Conservation (phyloP, 306 rosid genomes). For the Glycine latifolia region DNA sequence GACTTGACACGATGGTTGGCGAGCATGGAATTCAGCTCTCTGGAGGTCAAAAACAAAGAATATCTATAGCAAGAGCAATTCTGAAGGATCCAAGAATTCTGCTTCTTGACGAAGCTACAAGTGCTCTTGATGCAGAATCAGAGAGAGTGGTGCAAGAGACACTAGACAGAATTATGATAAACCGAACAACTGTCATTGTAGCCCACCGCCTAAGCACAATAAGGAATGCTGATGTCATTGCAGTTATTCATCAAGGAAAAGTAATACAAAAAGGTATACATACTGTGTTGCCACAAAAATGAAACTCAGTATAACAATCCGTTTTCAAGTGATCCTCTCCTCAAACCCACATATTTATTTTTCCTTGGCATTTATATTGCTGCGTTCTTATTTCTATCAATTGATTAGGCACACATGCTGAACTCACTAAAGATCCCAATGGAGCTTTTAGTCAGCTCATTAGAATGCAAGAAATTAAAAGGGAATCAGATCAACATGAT, state of each 20-base stretch:
- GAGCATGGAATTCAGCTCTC: conserved; percentile 86
- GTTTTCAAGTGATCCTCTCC: background rate
- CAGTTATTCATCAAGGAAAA: conserved; percentile 69
- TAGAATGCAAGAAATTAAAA: conserved; percentile 57
- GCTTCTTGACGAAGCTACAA: conserved; percentile 74
- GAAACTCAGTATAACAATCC: conserved; percentile 27
- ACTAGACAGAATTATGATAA: conserved; percentile 64
- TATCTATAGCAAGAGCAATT: conserved; percentile 75
- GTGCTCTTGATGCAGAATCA: conserved; percentile 72
- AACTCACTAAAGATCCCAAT: conserved; percentile 60
- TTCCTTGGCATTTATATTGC: background rate
- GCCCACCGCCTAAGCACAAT: conserved; percentile 79
- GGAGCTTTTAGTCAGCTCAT: conserved; percentile 81
- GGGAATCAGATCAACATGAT: conserved; percentile 48
- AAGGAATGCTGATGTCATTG: conserved; percentile 62
- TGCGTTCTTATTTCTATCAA: conserved; percentile 32
- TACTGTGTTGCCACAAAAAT: conserved; percentile 16
- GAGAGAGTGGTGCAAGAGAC: conserved; percentile 70
- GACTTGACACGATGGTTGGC: conserved; percentile 77
- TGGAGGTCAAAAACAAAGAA: conserved; percentile 72
- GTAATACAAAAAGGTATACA: conserved; percentile 64
- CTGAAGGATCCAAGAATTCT: conserved; percentile 70
- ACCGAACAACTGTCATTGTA: conserved; percentile 63
- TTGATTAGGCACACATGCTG: conserved; percentile 69
- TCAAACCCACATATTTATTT: background rate